Base-by-base conservation (phyloP, 352 stramenopile species). In the Globisporangium polare region DNA sequence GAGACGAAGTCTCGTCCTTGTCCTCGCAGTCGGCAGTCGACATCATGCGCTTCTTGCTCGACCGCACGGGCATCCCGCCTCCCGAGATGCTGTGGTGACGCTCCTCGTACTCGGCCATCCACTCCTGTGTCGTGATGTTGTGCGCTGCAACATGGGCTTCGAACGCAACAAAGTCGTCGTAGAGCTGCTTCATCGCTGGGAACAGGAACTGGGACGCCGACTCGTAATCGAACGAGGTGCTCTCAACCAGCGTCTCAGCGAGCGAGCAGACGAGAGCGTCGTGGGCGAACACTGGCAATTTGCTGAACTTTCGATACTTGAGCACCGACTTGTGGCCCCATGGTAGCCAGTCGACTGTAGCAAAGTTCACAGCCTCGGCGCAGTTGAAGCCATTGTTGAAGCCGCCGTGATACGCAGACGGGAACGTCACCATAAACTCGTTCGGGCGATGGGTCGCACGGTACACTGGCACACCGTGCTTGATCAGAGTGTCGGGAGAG, bases 401-500 rank as follows among this genome's bases (percentile, higher is more conserved):
- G 10, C 97, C 97, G 41, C 86, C 89, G 68, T 99, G 97, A 66
- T 99, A 99, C 0, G 97, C 88, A 4, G 95, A 96, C 49, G 97
- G 97, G 66, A 99, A 99, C 0, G 97, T 99, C 17, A 99, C 92
- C 31, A 99, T 93, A 72, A 98, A 99, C 71, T 99, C 94, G 58
- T 98, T 98, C 6, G 96, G 78, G n/a, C 96, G 63, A 66, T 99
- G 97, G 10, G 93, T 88, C 1, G 97, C 77, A 20, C 97, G 93
- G 61, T 96, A 99, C 45, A 99, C 95, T 4, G 88, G 88, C 0
- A 99, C 94, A 50, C 89, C 88, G 22, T 93, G 89, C 56, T 92
- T 70, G 29, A 80, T 73, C 60, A 96, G 61, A 1, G 67, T 83
- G 61, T 79, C 71, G 15, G 82, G 82, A 20, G 86, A 86, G 53